Conservation (phyloP, 345 rosid species). For the Pistacia atlantica region DNA sequence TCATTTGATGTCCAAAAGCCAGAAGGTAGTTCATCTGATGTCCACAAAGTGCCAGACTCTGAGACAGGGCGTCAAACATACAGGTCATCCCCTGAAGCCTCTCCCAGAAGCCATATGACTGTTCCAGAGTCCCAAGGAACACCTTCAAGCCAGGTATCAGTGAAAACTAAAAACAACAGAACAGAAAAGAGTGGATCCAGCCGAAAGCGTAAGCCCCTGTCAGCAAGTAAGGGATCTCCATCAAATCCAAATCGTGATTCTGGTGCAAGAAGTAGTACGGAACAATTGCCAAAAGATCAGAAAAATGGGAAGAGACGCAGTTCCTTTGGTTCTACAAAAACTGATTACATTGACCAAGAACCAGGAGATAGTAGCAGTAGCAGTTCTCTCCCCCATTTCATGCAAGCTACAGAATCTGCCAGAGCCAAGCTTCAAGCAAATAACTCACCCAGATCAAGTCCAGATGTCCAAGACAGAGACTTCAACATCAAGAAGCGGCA, state of each 20-base stretch:
- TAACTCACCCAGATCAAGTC: slow-evolving; percentile 93
- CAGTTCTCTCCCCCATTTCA: slow-evolving; percentile 84
- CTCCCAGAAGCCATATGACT: slow-evolving; percentile 61
- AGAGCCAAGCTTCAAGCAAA: slow-evolving; percentile 78
- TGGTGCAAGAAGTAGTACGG: slow-evolving; percentile 41
- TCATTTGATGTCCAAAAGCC: slow-evolving; percentile 44
- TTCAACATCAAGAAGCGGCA: slow-evolving; percentile 73
- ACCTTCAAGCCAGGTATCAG: slow-evolving; percentile 80
- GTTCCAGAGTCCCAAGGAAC: slow-evolving; percentile 80
- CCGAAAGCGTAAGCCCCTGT: slow-evolving; percentile 57
- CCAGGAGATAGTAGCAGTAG: slow-evolving; percentile 70
- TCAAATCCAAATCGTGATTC: slow-evolving; percentile 57
- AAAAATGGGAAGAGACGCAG: slow-evolving; percentile 64
- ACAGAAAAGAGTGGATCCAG: slow-evolving; percentile 51
- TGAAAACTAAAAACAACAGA: slow-evolving; percentile 51
- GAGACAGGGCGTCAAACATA: slow-evolving; percentile 44
- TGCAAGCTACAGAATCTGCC: slow-evolving; percentile 96
- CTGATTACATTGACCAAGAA: slow-evolving; percentile 60
- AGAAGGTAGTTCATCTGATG: slow-evolving; percentile 41
- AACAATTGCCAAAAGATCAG: slow-evolving; percentile 64
- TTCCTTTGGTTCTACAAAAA: slow-evolving; percentile 62
- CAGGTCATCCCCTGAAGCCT: slow-evolving; percentile 57
- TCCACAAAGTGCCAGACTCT: slow-evolving; percentile 31
- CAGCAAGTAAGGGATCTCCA: slow-evolving; percentile 59
- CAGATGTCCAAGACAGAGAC: slow-evolving; percentile 86